These are phyloP conservation scores for Conticribra guillardii DNA, from an alignment of 108 stramenopile genomes.

Conservation along the genomic window DNA sequence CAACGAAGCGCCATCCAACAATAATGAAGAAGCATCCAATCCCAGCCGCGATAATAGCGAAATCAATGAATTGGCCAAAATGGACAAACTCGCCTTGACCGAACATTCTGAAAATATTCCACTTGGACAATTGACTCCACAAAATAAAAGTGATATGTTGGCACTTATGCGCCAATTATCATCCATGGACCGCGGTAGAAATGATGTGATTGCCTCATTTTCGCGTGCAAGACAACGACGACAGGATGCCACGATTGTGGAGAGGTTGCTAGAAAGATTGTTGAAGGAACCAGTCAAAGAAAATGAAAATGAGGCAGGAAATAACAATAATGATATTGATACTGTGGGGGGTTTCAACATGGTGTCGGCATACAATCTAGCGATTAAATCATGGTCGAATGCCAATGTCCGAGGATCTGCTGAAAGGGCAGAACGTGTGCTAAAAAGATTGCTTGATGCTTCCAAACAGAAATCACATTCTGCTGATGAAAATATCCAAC, in stretches of 20 bases:
- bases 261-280: constrained; percentile 21
- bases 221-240: constrained; percentile 8
- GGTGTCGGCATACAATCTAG: constrained; percentile 7
- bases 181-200: constrained; percentile 16
- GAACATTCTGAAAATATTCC: constrained; percentile 3
- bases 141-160: constrained; percentile 26
- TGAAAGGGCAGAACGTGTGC: constrained; percentile 20
- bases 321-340: background rate
- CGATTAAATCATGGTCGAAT: constrained; percentile 37
- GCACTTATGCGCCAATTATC: constrained; percentile 32
- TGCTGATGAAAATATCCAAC: constrained; percentile 2
- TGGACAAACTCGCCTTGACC: background rate
- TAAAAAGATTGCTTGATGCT: constrained; percentile 26
- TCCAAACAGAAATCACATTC: background rate
- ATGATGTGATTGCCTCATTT: constrained; percentile 8
- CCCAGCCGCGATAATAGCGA: background rate
- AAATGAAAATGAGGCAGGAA: background rate
- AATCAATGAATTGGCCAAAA: background rate
- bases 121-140: constrained; percentile 6
- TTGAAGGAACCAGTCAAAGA: constrained; percentile 3
- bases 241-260: constrained; percentile 26
- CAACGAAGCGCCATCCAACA: background rate
- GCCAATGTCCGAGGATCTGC: constrained; percentile 27
- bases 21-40: no score
- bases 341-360: background rate